A percentile compares a stretch with the other conserved stretches of the same genome.
Evolutionary conservation across 108 stramenopile genomes (phyloP).

Genomic region (Asterionellopsis glacialis): DNA sequence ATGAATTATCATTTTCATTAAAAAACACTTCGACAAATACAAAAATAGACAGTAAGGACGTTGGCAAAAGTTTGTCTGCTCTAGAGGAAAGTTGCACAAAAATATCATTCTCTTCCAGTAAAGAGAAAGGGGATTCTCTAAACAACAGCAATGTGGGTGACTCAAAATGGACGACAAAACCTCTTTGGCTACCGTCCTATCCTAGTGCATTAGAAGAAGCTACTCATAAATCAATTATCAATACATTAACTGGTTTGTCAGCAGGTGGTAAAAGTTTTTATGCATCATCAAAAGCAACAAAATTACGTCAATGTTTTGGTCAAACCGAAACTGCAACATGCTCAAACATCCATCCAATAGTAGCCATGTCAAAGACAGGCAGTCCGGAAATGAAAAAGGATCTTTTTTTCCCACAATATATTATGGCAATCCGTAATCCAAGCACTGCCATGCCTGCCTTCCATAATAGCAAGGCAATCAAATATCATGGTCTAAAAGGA

Average conservation of each 20-base stretch:
- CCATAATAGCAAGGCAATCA: slow-evolving; percentile 9
- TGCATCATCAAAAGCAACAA: not conserved
- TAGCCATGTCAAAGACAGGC: not conserved
- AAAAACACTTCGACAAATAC: too few relatives aligned
- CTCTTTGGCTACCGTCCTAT: not conserved
- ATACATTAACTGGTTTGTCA: not conserved
- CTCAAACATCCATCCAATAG: slow-evolving; percentile 10
- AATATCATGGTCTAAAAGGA: slow-evolving; percentile 7
- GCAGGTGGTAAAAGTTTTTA: slow-evolving; percentile 12
- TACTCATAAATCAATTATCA: not conserved
- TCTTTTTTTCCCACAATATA: not conserved
- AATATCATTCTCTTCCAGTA: too few relatives aligned
- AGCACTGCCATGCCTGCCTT: slow-evolving; percentile 3
- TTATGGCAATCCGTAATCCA: slow-evolving; percentile 8
- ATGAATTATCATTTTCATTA: too few relatives aligned
- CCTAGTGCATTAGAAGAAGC: not conserved
- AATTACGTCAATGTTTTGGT: slow-evolving; percentile 5
- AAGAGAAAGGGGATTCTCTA: too few relatives aligned
- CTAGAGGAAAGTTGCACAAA: too few relatives aligned
- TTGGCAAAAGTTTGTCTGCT: too few relatives aligned
- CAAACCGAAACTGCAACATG: slow-evolving; percentile 5
- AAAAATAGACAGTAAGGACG: too few relatives aligned
- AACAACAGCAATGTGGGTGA: too few relatives aligned
- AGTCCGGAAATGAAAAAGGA: not conserved
- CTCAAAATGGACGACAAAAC: slow-evolving; percentile 2